phyloP scores from a whole-genome alignment of 2,329 filamentous ascomycete species.

The Akanthomyces muscarius region DNA sequence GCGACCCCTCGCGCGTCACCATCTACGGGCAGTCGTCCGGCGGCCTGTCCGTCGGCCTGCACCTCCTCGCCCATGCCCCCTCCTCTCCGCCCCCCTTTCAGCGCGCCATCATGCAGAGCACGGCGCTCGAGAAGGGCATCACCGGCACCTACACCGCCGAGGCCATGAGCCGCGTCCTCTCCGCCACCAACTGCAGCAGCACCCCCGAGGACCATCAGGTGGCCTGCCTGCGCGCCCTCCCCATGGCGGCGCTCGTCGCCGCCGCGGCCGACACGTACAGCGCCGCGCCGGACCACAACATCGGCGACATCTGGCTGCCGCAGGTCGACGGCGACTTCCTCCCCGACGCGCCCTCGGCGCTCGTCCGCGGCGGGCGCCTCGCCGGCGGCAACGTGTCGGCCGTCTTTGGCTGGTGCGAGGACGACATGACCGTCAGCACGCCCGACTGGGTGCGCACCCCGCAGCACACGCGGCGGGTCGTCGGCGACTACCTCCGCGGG shows the following conservation, averaged over 20 bases:
- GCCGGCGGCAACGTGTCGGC: constrained; percentile 31
- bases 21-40: constrained; percentile 21
- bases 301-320: constrained; percentile 49
- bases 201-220: constrained; percentile 37
- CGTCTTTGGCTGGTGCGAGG: neutral
- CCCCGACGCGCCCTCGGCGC: constrained; percentile 41
- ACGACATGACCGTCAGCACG: neutral
- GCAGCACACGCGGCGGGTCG: constrained; percentile 36
- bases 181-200: constrained; percentile 40
- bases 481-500: constrained; percentile 36
- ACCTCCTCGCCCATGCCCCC: constrained; percentile 46
- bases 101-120: constrained; percentile 43
- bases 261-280: constrained; percentile 40
- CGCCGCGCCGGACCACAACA: constrained; percentile 41
- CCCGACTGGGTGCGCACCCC: constrained; percentile 31
- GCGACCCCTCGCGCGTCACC: constrained; percentile 17
- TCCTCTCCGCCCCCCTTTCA: constrained; percentile 42
- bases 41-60: constrained; percentile 39
- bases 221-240: neutral
- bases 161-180: constrained; percentile 41
- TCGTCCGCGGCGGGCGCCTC: constrained; percentile 54
- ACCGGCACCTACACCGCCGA: constrained; percentile 44
- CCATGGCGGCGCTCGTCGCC: constrained; percentile 27
- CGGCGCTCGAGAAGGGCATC: constrained; percentile 49
- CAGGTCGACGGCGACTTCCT: constrained; percentile 41